These are phyloP conservation scores for Candida montana DNA, from an alignment of 805 yeast species.

Conservation along the genomic window DNA sequence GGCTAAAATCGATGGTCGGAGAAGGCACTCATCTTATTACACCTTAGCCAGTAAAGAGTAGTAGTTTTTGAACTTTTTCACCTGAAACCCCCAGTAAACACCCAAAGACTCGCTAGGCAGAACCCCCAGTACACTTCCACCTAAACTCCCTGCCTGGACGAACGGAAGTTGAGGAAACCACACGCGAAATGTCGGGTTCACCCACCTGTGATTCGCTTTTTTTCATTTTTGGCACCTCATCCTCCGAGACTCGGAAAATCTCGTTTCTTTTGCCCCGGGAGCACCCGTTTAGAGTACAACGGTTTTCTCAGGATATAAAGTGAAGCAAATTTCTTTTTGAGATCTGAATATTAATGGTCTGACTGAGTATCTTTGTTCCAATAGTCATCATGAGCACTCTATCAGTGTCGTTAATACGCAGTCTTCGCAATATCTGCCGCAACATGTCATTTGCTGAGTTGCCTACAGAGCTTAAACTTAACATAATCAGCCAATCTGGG, in stretches of 20 bases:
- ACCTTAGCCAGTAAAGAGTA: too few species aligned
- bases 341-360: not conserved
- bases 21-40: too few species aligned
- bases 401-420: not conserved
- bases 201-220: too few species aligned
- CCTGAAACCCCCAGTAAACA: too few species aligned
- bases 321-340: not conserved
- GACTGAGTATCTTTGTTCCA: too few species aligned
- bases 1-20: too few species aligned
- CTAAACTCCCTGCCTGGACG: not conserved
- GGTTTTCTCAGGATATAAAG: not conserved
- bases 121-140: too few species aligned
- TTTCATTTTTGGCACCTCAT: not conserved
- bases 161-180: not conserved
- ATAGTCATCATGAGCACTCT: not conserved
- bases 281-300: not conserved
- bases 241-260: not conserved
- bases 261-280: slow-evolving; percentile 2
- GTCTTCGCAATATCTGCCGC: not conserved
- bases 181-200: not conserved
- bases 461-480: slow-evolving; percentile 14
- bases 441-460: slow-evolving; percentile 5
- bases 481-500: slow-evolving; percentile 11
- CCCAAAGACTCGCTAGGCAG: too few species aligned
- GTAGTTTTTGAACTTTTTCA: too few species aligned